Conservation (phyloP, 176 grass and related monocot species). For the Triticum monococcum region DNA sequence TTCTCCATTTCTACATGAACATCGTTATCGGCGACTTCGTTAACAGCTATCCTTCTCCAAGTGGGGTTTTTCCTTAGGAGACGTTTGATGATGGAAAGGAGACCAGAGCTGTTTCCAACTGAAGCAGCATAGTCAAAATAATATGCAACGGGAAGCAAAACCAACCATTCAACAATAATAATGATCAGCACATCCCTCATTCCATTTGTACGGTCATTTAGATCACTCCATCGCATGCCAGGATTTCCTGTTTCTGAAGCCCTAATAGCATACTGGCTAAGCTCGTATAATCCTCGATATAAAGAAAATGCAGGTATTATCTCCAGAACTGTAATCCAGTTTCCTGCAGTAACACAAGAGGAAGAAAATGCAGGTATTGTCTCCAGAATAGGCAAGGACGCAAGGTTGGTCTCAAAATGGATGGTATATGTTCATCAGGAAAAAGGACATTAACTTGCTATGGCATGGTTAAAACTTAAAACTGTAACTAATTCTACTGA, state of each 20-base stretch:
- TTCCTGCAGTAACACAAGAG: slow-evolving; percentile 27
- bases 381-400: background rate
- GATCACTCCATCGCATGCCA: slow-evolving; percentile 84
- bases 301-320: slow-evolving; percentile 89
- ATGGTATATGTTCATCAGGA: background rate
- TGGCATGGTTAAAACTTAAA: slow-evolving; percentile 14
- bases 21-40: slow-evolving; percentile 29
- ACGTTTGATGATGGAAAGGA: slow-evolving; percentile 37
- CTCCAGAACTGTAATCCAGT: slow-evolving; percentile 90
- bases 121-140: slow-evolving; percentile 67
- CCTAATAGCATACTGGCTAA: slow-evolving; percentile 64
- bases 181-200: slow-evolving; percentile 77
- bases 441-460: background rate
- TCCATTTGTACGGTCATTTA: slow-evolving; percentile 69
- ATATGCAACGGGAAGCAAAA: slow-evolving; percentile 73
- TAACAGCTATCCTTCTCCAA: slow-evolving; percentile 33
- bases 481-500: background rate
- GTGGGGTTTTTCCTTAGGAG: slow-evolving; percentile 39
- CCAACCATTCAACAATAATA: slow-evolving; percentile 70
- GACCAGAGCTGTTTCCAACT: slow-evolving; percentile 42
- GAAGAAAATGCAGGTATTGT: background rate
- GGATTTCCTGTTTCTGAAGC: slow-evolving; percentile 48
- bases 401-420: background rate
- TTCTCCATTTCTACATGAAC: slow-evolving; percentile 67
- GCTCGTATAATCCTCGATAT: slow-evolving; percentile 78